These are phyloP conservation scores for Nothophytophthora sp. DNA, from an alignment of 352 stramenopile species.

Conservation along the genomic window DNA sequence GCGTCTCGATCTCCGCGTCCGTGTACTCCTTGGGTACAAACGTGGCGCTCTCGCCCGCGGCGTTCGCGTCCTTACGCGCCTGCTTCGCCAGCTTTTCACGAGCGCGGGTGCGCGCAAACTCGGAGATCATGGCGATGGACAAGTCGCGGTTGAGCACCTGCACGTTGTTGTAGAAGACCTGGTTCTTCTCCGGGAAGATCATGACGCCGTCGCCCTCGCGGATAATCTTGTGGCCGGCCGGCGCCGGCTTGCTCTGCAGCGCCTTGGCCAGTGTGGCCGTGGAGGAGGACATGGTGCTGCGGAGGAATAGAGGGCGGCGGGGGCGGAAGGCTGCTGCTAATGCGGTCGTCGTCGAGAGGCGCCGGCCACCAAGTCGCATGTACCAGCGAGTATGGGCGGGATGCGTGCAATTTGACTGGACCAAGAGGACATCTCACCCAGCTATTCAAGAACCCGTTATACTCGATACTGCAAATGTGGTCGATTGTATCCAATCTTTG, in stretches of 20 bases:
- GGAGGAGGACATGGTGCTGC: constrained; percentile 35
- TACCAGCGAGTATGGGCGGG: too few species aligned
- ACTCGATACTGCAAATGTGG: too few species aligned
- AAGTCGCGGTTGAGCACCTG: constrained; percentile 99
- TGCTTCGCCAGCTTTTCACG: constrained; percentile 72
- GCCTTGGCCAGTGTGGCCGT: constrained; percentile 53
- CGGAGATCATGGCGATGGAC: constrained; percentile 97
- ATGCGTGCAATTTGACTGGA: neutral
- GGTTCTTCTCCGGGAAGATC: constrained; percentile 89
- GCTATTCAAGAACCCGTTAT: too few species aligned
- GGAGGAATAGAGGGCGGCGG: neutral
- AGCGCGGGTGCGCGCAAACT: constrained; percentile 93
- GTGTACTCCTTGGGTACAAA: constrained; percentile 55
- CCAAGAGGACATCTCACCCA: too few species aligned
- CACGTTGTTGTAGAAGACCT: constrained; percentile 94
- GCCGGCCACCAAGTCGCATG: constrained; percentile 20
- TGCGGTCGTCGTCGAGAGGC: too few species aligned
- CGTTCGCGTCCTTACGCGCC: constrained; percentile 59
- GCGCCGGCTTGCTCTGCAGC: constrained; percentile 63
- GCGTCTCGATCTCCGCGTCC: constrained; percentile 75
- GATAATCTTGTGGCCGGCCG: constrained; percentile 84
- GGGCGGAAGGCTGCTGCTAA: too few species aligned
- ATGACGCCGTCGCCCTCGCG: constrained; percentile 91
- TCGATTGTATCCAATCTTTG: too few species aligned
- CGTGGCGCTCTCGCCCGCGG: constrained; percentile 22